phyloP scores from a whole-genome alignment of 306 rosid genomes.

The Lagenaria siceraria region DNA sequence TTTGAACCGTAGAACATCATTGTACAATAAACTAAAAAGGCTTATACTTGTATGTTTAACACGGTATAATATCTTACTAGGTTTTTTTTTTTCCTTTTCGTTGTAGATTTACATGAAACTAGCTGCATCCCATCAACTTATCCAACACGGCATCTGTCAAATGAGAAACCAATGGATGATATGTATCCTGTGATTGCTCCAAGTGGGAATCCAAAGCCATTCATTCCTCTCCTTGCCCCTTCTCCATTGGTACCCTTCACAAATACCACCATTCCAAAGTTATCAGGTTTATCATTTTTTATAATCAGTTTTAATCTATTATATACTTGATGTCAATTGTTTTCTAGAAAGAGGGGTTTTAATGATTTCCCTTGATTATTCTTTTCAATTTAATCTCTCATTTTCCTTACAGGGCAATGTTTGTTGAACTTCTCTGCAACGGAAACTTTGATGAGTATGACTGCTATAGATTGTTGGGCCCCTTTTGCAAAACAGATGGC shows the following conservation, averaged over 20 bases:
- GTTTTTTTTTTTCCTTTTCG: conserved; percentile 4
- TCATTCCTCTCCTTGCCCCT: conserved; percentile 89
- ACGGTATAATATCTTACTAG: not conserved
- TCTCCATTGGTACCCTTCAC: conserved; percentile 80
- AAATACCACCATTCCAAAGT: conserved; percentile 54
- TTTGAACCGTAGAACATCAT: not conserved
- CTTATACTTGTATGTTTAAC: not conserved
- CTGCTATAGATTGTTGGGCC: conserved; percentile 82
- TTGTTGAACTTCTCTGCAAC: conserved; percentile 63
- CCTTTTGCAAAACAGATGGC: conserved; percentile 74
- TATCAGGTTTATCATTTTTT: conserved; percentile 51
- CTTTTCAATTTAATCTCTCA: not conserved
- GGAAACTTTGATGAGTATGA: conserved; percentile 54
- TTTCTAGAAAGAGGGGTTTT: not conserved
- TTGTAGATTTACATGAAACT: conserved; percentile 34
- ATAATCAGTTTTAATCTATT: not conserved
- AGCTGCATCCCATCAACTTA: conserved; percentile 23
- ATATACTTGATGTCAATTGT: not conserved
- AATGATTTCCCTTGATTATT: not conserved
- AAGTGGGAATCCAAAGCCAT: conserved; percentile 60
- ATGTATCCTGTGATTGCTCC: conserved; percentile 57
- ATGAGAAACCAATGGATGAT: conserved; percentile 24
- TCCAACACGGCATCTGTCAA: conserved; percentile 15
- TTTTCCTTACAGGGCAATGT: conserved; percentile 53
- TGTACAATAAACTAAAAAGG: not conserved